These are phyloP conservation scores for Metschnikowia kunwiensis DNA, from an alignment of 805 yeast genomes.

Conservation along the genomic window DNA sequence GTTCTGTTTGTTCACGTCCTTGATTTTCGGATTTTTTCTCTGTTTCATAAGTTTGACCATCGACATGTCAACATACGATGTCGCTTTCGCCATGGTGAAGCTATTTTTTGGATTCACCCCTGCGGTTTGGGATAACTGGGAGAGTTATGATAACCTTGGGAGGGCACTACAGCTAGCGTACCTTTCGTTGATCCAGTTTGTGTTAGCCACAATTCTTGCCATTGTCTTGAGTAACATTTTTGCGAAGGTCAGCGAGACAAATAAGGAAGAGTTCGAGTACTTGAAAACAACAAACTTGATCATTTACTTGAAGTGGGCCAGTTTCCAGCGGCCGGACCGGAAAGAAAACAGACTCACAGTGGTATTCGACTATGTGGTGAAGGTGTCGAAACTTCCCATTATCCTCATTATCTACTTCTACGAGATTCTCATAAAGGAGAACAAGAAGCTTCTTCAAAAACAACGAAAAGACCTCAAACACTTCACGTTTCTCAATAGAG, in stretches of 20 bases:
- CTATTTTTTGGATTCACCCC: slow-evolving; percentile 59
- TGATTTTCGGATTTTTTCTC: slow-evolving; percentile 54
- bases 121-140: slow-evolving; percentile 58
- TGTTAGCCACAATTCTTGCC: slow-evolving; percentile 52
- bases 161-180: slow-evolving; percentile 47
- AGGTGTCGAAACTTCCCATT: slow-evolving; percentile 36
- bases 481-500: slow-evolving; percentile 35
- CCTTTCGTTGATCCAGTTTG: slow-evolving; percentile 52
- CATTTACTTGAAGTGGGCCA: slow-evolving; percentile 34
- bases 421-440: slow-evolving; percentile 27
- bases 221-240: slow-evolving; percentile 48
- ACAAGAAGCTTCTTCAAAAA: slow-evolving; percentile 16
- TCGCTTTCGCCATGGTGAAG: slow-evolving; percentile 50
- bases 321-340: slow-evolving; percentile 17
- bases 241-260: slow-evolving; percentile 29
- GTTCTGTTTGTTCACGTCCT: slow-evolving; percentile 46
- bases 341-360: slow-evolving; percentile 11
- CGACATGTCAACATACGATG: slow-evolving; percentile 39
- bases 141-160: slow-evolving; percentile 45
- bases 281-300: slow-evolving; percentile 38
- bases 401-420: slow-evolving; percentile 32
- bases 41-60: slow-evolving; percentile 49
- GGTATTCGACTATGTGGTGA: slow-evolving; percentile 20
- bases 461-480: slow-evolving; percentile 25
- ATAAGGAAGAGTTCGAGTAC: slow-evolving; percentile 40